Percentiles rank a stretch among this genome's conserved stretches.
Conservation (phyloP, 2,329 filamentous ascomycete genomes). For the Fusarium annulatum region DNA sequence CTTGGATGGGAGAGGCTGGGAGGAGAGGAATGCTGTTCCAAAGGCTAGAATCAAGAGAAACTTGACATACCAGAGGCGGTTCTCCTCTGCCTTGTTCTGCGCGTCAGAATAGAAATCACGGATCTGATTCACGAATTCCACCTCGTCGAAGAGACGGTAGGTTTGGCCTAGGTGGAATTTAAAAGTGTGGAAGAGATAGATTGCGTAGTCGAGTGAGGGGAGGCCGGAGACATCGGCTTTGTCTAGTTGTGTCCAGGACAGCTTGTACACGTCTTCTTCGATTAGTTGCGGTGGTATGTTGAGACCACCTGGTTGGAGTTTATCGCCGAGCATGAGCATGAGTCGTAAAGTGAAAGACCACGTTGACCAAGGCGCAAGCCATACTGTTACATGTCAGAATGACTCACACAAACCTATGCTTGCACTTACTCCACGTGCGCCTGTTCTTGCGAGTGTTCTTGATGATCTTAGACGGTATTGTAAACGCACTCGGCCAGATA, state of each 20-base stretch:
- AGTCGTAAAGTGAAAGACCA: conserved; percentile 51
- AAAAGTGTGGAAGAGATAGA: conserved; percentile 50
- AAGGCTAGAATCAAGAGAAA: conserved; percentile 61
- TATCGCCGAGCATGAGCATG: conserved; percentile 47
- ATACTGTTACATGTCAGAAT: conserved; percentile 33
- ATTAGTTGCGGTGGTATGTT: conserved; percentile 37
- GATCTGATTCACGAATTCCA: conserved; percentile 44
- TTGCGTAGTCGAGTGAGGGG: conserved; percentile 49
- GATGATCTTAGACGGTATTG: conserved; percentile 44
- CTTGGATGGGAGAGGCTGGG: conserved; percentile 42
- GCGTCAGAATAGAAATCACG: conserved; percentile 41
- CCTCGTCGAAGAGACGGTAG: conserved; percentile 51
- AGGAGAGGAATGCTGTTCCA: conserved; percentile 43
- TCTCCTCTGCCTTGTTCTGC: conserved; percentile 30
- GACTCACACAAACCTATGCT: fast-evolving
- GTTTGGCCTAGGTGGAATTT: conserved; percentile 54
- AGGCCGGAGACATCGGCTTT: conserved; percentile 48
- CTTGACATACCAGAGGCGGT: conserved; percentile 60
- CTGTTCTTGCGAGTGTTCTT: conserved; percentile 47
- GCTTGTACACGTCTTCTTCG: conserved; percentile 47
- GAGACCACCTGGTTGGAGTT: conserved; percentile 41
- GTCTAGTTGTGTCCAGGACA: conserved; percentile 35
- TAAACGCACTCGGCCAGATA: conserved; percentile 48
- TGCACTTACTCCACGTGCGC: conserved; percentile 51
- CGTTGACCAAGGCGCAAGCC: conserved; percentile 48